A percentile compares a stretch with the other conserved stretches of the same genome.
These are phyloP conservation scores for Vinca minor DNA, from an alignment of 257 asterid species.

Conservation along the genomic window DNA sequence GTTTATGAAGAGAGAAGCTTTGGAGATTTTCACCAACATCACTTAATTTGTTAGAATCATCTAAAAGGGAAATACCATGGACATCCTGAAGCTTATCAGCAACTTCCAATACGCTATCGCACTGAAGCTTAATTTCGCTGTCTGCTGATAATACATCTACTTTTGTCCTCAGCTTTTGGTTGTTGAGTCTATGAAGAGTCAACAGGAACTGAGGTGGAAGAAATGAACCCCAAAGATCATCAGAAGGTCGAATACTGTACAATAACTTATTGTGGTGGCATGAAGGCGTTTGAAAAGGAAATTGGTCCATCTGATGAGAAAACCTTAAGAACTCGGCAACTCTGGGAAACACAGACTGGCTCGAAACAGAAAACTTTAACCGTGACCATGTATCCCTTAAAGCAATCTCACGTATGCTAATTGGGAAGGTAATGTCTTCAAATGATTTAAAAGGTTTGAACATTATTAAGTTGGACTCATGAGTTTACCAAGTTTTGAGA, in stretches of 20 bases:
- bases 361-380: slow-evolving; percentile 35
- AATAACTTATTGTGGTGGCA: slow-evolving; percentile 39
- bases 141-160: slow-evolving; percentile 37
- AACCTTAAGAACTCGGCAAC: slow-evolving; percentile 26
- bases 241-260: slow-evolving; percentile 30
- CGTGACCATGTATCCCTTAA: slow-evolving; percentile 35
- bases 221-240: slow-evolving; percentile 34
- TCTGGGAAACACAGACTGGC: slow-evolving; percentile 27
- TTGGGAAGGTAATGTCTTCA: slow-evolving; percentile 47
- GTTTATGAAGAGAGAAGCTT: slow-evolving; percentile 34
- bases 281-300: slow-evolving; percentile 31
- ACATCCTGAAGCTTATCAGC: slow-evolving; percentile 32
- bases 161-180: slow-evolving; percentile 20
- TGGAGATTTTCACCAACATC: slow-evolving; percentile 15
- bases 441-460: slow-evolving; percentile 24
- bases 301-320: slow-evolving; percentile 29
- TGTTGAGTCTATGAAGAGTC: slow-evolving; percentile 29
- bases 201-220: slow-evolving; percentile 52
- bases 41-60: slow-evolving; percentile 35
- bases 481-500: slow-evolving; percentile 32
- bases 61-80: slow-evolving; percentile 47
- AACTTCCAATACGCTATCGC: slow-evolving; percentile 39
- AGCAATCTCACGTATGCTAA: slow-evolving; percentile 60
- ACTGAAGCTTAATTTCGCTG: slow-evolving; percentile 29
- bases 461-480: slow-evolving; percentile 22